Base-by-base conservation (phyloP, 208 protist genomes). In the Trypanosomatidae sp. region DNA sequence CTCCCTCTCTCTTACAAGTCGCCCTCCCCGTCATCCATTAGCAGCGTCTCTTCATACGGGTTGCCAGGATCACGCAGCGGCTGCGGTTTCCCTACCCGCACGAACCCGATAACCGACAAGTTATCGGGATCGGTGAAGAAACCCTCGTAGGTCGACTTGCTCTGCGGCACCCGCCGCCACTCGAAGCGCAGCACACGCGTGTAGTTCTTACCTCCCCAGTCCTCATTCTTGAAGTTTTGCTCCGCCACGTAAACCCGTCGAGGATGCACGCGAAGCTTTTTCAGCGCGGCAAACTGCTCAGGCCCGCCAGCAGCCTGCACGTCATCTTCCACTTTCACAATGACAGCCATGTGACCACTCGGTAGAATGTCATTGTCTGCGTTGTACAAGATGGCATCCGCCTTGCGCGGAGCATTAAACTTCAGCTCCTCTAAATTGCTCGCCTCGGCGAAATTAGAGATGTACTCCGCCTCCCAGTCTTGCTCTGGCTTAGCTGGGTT, bases 241-340 rank as follows among this genome's bases (percentile, higher is more conserved):
- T 91, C 85, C 3, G 89, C 89, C 25, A 93, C 77, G 74, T 91
- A 93, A 5, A 93, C 76, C n/a, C 76, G 69, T 12, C 81, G 82
- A 6, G 86, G 89, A 28, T 89, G 83, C n/a, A 87, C 50, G 17
- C 80, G 67, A 52, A 78, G 39, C 59, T 80, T 75, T 30, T 69
- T 68, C 7, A 93, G 76, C 33, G 74, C 73, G 0, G 46, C 62
- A 2, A 87, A 67, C 64, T 70, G 12, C 69, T 82, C 83, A 28
- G 62, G 66, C 15, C 83, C 79, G 36, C 79, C 79, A 0, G 85
- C 88, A 28, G 47, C 76, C 53, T 80, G 76, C n/a, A 85, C 71
- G 64, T 93, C 86, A 49, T 87, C 79, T 36, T 91, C 79, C 30
- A 91, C 84, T 25, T 77, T 68, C 15, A 93, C 84, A n/a, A 93